Evolutionary conservation across 1,284 basidiomycete genomes (phyloP), one percentile per base, ranked within the genome.

Genomic region (Ganoderma resinaceum): DNA sequence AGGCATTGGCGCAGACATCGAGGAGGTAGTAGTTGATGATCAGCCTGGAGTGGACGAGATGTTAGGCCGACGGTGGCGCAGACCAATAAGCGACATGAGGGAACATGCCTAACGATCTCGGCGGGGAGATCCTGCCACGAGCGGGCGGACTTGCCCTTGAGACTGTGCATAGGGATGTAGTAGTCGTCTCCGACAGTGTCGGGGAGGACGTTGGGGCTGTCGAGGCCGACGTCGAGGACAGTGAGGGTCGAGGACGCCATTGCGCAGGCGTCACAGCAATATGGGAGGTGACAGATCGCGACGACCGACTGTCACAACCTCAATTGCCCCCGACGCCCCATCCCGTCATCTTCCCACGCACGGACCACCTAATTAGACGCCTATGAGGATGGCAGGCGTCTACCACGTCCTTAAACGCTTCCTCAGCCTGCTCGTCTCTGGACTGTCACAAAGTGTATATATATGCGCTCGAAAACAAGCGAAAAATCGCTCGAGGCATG

Each of bases 111-210:
- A 77, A 93, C 81, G 75, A 93, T 84, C 78, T 93, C 91, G 61
- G 86, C 83, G 4, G 91, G 91, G 16, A 93, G 80, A 74, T 92
- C 85, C 23, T 85, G 84, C 91, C 91, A 93, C 46, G 88, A 91
- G 78, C 89, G 83, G 18, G 87, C 84, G 18, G 82, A 80, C 79
- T 92, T 92, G 66, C 91, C 91, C 78, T 92, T 92, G 81, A 87
- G 87, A 9, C 80, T 0, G 38, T 26, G 23, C 58, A 60, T 60
- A n/a, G 58, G n/a, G 20, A 37, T 40, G 58, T 26, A 26, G 23
- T 14, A 14, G 58, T 40, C 58, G 61, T 59, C 38, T 71, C 65
- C 70, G 68, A 74, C 71, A 58, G 53, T 26, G 40, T 9, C 23
- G 58, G 38, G 53, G 65, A 74, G 70, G 58, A 52, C 23, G 43